phyloP scores from a whole-genome alignment of 352 stramenopile species.

The Nannochloropsis limnetica region DNA sequence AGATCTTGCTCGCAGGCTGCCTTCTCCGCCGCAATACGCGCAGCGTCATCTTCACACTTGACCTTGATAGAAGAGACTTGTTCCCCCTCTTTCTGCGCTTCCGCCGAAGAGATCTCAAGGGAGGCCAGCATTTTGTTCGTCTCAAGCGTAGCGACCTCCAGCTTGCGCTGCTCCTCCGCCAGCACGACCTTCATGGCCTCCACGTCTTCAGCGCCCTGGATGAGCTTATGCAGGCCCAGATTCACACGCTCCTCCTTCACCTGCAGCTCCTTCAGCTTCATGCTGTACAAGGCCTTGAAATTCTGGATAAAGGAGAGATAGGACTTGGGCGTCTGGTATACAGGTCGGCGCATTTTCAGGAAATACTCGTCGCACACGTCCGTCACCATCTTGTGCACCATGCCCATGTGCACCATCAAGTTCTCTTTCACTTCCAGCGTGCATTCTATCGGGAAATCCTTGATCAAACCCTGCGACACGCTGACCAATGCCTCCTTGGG shows the following conservation, averaged over 20 bases:
- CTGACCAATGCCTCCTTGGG: conserved; percentile 92
- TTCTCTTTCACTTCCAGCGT: conserved; percentile 64
- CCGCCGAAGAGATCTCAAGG: conserved; percentile 82
- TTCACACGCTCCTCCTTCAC: conserved; percentile 90
- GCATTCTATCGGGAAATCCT: conserved; percentile 88
- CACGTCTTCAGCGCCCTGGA: conserved; percentile 90
- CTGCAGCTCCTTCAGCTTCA: conserved; percentile 75
- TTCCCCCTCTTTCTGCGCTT: conserved; percentile 92
- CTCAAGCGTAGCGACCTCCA: conserved; percentile 87
- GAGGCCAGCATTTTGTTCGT: conserved; percentile 94
- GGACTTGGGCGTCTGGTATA: conserved; percentile 97
- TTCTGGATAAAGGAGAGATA: conserved; percentile 96
- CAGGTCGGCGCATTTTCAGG: conserved; percentile 86
- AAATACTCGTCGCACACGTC: conserved; percentile 97
- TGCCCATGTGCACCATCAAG: conserved; percentile 94
- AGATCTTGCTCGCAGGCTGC: conserved; percentile 85
- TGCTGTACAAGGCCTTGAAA: conserved; percentile 92
- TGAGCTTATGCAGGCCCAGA: conserved; percentile 91
- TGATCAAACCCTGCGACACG: conserved; percentile 89
- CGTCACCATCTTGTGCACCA: conserved; percentile 91
- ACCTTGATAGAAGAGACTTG: conserved; percentile 87
- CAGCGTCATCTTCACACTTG: conserved; percentile 87
- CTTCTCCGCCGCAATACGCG: conserved; percentile 87
- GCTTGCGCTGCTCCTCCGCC: conserved; percentile 86
- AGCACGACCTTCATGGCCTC: conserved; percentile 92